Percentiles rank a stretch among this genome's conserved stretches.
phyloP scores from a whole-genome alignment of 805 yeast genomes.

The Myxozyma lipomycoides region DNA sequence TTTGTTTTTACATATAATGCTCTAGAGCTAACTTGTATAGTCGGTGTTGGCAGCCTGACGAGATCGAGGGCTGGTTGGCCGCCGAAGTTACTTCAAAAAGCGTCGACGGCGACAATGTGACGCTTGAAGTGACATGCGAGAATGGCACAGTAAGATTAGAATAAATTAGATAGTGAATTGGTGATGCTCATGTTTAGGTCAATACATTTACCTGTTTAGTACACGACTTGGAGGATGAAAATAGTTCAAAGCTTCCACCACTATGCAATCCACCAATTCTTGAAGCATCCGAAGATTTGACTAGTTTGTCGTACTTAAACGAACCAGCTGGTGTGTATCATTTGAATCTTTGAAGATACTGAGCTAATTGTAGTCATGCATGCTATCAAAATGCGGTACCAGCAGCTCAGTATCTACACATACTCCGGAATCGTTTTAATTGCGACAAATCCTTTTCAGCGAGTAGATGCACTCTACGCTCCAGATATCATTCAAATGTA shows the following conservation, averaged over 20 bases:
- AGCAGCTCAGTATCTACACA: conserved; percentile 87
- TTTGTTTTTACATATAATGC: too few species aligned
- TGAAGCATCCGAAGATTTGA: conserved; percentile 92
- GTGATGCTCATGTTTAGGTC: conserved; percentile 18
- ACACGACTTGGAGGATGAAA: conserved; percentile 29
- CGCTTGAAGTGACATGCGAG: conserved; percentile 52
- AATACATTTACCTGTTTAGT: conserved; percentile 24
- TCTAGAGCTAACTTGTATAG: too few species aligned
- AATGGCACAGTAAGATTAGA: conserved; percentile 37
- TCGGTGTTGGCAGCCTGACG: conserved; percentile 77
- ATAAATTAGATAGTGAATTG: background rate
- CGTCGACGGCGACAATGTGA: conserved; percentile 44
- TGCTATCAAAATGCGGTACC: conserved; percentile 84
- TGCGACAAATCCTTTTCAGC: conserved; percentile 93
- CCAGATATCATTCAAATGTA: conserved; percentile 92
- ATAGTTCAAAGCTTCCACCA: conserved; percentile 63
- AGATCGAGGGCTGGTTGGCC: conserved; percentile 68
- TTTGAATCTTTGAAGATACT: background rate
- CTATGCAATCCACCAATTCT: conserved; percentile 86
- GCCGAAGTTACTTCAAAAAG: conserved; percentile 52
- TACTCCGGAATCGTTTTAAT: conserved; percentile 95
- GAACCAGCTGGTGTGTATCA: conserved; percentile 68
- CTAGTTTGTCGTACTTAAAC: conserved; percentile 84
- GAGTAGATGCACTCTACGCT: conserved; percentile 84
- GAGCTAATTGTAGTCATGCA: conserved; percentile 54